Evolutionary conservation across 1,139 yeast species (phyloP), one percentile per base, ranked within the genome.

Genomic region (Geotrichum cucujoidarum): DNA sequence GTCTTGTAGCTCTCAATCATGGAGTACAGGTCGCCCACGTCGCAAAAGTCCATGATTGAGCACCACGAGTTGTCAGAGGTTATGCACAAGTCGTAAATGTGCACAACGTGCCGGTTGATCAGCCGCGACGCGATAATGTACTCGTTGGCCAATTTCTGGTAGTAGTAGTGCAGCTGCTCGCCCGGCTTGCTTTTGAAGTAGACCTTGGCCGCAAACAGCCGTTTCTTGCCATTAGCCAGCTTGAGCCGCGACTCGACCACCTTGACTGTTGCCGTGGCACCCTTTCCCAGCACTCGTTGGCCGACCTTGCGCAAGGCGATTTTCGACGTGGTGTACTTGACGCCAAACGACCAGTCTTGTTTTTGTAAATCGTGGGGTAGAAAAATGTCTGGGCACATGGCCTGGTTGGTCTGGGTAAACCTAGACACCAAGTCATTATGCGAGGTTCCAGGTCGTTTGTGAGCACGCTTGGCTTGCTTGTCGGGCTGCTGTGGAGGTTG

Each of bases 91-190:
- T 86, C 95, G 30, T 81, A 72, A 2, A 88, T 79, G 53, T 76
- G 75, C 30, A 83, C 78, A 22, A 87, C 77, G 55, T 88, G 84
- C 49, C 82, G 79, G 60, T 81, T 83, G 51, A 81, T 76, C 53
- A 87, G 65, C 0, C 85, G 76, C 39, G 83, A 80, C 1, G 90
- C 81, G 38, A 87, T 80, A 57, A 83, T 78, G 63, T 83, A 87
- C 62, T 87, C 95, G 4, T 87, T 79, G 0, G 92, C 78, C 22
- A 85, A 77, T 49, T 90, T 70, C 32, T 81, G 80, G 49, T 82
- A 75, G 60, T 83, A 85, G 57, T 77, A 80, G 36, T 74, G 75
- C 24, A 74, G 67, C 11, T 77, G 65, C 57, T 83, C 90, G 33
- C 54, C 53, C 10, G 54, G 53, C 21, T 55, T 48, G 34, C 71